Evolutionary conservation across 2,329 filamentous ascomycete species (phyloP).

Genomic region (Zasmidium citrigriseum): DNA sequence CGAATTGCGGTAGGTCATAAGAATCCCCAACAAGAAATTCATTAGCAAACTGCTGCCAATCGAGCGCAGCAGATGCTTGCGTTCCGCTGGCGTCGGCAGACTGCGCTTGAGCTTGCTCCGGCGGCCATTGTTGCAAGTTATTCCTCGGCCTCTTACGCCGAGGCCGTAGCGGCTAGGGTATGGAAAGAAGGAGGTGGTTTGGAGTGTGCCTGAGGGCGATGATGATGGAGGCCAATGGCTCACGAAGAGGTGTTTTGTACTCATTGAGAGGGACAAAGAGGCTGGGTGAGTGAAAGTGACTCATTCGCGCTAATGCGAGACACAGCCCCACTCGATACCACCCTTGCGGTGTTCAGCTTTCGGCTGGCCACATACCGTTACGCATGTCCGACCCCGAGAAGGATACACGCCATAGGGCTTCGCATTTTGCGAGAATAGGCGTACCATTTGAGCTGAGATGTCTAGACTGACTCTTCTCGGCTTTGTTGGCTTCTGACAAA

Average conservation of each 20-base stretch:
- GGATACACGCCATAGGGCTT: no score
- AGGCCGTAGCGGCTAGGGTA: slow-evolving; percentile 10
- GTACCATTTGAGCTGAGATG: no score
- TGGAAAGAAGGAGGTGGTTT: not conserved
- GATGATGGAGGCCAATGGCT: not conserved
- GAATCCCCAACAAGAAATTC: slow-evolving; percentile 8
- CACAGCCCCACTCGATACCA: not conserved
- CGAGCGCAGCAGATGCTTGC: not conserved
- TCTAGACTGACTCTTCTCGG: no score
- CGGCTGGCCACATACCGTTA: no score
- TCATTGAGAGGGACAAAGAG: not conserved
- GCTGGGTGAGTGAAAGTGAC: slow-evolving; percentile 3
- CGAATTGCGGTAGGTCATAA: slow-evolving; percentile 11
- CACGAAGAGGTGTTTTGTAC: not conserved
- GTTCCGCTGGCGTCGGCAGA: not conserved
- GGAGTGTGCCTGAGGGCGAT: not conserved
- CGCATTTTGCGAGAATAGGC: no score
- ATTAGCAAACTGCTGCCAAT: slow-evolving; percentile 2
- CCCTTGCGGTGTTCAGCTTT: no score
- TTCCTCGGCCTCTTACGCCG: slow-evolving; percentile 10
- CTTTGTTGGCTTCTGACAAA: no score
- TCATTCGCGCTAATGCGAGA: slow-evolving; percentile 2
- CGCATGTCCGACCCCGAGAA: no score
- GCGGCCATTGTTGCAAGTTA: slow-evolving; percentile 16
- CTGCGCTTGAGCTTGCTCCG: slow-evolving; percentile 1